phyloP scores from a whole-genome alignment of 108 stramenopile species.

The Cyclotella atomus region DNA sequence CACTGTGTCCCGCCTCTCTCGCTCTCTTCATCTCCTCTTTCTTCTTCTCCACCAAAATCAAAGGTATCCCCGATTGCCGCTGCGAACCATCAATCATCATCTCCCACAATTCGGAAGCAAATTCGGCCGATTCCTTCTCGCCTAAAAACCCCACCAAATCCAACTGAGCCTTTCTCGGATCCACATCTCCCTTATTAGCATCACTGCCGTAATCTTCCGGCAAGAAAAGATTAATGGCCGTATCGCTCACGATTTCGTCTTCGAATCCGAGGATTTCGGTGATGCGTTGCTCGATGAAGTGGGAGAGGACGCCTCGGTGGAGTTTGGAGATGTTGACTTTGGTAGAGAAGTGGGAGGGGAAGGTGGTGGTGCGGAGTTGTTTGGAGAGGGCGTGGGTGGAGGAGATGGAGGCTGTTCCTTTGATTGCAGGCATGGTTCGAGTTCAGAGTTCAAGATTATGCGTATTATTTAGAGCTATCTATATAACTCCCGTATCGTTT shows the following conservation, averaged over 20 bases:
- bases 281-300: constrained; percentile 82
- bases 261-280: constrained; percentile 80
- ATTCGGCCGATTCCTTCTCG: constrained; percentile 71
- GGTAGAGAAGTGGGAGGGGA: constrained; percentile 71
- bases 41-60: constrained; percentile 78
- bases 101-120: constrained; percentile 76
- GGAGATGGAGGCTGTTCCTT: constrained; percentile 83
- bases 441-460: too few species aligned
- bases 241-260: constrained; percentile 85
- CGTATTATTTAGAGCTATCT: too few species aligned
- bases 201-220: constrained; percentile 38
- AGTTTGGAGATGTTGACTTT: constrained; percentile 60
- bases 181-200: constrained; percentile 39
- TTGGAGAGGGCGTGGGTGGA: constrained; percentile 69
- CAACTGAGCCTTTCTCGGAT: constrained; percentile 79
- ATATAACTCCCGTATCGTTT: too few species aligned
- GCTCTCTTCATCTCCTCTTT: constrained; percentile 72
- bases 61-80: constrained; percentile 66
- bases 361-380: constrained; percentile 72
- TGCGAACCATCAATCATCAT: constrained; percentile 82
- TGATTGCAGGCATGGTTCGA: constrained; percentile 88
- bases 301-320: constrained; percentile 70
- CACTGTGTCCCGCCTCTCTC: constrained; percentile 7
- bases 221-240: constrained; percentile 83
- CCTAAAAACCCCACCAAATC: constrained; percentile 86